Evolutionary conservation across 345 rosid genomes (phyloP), one percentile per base, ranked within the genome.

Genomic region (Populus euphratica): DNA sequence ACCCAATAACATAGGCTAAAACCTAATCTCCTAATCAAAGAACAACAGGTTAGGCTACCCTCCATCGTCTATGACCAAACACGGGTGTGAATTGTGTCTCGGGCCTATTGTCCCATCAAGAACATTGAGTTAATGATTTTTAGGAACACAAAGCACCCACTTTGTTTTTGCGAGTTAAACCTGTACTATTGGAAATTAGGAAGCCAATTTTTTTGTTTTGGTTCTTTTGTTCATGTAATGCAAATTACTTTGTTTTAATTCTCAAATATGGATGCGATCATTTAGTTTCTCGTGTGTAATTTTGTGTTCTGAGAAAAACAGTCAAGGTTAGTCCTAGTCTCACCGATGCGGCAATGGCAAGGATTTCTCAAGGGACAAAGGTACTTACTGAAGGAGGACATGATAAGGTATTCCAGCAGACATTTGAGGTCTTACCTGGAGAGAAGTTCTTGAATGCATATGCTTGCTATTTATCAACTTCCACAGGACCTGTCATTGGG

Each of bases 291-390:
- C 38, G 72, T 70, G 27, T 36, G 49, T 62, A 23, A 27, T 69
- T 43, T 59, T 43, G 9, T 76, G 71, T 61, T 68, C 78, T 75
- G 73, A 54, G 14, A 43, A 36, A 43, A 23, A 76, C 86, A 94
- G 98, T 93, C 67, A 91, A 80, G 86, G 83, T 86, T 33, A 89
- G 88, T 74, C 88, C 97, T 9, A 91, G 89, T 76, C 35, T 94
- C 73, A 78, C 89, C 6, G 94, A 93, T 71, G 94, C 92, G n/a
- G 94, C 97, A 76, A 80, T 90, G 93, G 92, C 94, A 54, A 93
- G 93, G 85, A 86, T 94, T 69, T 20, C 91, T 74, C 95, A 90
- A 68, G 97, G 97, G 65, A 88, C 94, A 65, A 91, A 85, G 81
- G 82, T 93, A 68, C 74, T 94, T 8, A 64, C 89, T 13, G 97